Evolutionary conservation across 257 asterid species (phyloP).

Genomic region (Nicotiana sylvestris): DNA sequence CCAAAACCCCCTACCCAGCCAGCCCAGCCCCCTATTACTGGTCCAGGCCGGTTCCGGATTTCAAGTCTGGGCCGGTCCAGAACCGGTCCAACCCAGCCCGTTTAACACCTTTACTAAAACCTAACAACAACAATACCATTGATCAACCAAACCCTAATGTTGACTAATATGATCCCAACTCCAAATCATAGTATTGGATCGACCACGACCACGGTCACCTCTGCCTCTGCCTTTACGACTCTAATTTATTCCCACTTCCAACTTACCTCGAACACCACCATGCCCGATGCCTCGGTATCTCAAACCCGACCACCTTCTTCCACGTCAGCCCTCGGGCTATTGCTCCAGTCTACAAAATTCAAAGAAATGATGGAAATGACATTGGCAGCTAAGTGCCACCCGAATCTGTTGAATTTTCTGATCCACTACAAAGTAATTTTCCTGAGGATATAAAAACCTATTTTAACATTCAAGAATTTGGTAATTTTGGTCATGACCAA

Average conservation of each 20-base stretch:
- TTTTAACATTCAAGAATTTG: conserved; percentile 37
- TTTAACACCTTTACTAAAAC: conserved; percentile 23
- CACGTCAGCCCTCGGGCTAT: conserved; percentile 80
- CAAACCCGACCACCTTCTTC: conserved; percentile 39
- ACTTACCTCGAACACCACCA: not conserved
- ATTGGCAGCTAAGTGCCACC: conserved; percentile 44
- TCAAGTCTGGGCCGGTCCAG: no score
- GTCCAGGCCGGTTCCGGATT: no score
- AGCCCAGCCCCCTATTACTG: no score
- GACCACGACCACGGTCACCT: conserved; percentile 17
- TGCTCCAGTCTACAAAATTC: conserved; percentile 70
- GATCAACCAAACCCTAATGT: conserved; percentile 16
- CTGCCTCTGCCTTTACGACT: not conserved
- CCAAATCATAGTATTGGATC: conserved; percentile 9
- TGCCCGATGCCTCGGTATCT: conserved; percentile 5
- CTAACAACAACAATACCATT: conserved; percentile 19
- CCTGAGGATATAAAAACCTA: conserved; percentile 52
- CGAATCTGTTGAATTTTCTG: conserved; percentile 15
- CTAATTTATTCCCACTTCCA: not conserved
- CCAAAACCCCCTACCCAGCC: no score
- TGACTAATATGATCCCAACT: conserved; percentile 15
- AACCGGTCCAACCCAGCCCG: no score
- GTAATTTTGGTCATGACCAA: conserved; percentile 22
- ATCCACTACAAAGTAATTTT: conserved; percentile 44
- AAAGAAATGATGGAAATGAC: conserved; percentile 90